A percentile compares a stretch with the other conserved stretches of the same genome.
Conservation (phyloP, 306 rosid species). For the Trifolium fragiferum region DNA sequence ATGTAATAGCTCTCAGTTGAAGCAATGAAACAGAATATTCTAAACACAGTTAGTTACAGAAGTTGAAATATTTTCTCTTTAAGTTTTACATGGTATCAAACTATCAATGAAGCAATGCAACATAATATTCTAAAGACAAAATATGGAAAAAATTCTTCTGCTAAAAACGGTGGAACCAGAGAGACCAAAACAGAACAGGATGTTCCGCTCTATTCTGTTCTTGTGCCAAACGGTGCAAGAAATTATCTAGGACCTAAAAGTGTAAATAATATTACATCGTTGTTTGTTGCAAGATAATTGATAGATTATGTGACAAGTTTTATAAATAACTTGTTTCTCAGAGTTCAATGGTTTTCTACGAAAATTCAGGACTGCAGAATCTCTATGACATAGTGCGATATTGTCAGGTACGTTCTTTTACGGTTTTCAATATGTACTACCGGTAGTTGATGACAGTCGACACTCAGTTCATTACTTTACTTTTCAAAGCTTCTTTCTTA, state of each 20-base stretch:
- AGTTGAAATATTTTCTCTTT: too few species aligned
- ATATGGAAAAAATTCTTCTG: background rate
- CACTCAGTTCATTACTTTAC: slow-evolving; percentile 16
- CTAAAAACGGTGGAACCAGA: slow-evolving; percentile 4
- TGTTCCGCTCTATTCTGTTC: slow-evolving; percentile 13
- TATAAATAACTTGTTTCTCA: slow-evolving; percentile 51
- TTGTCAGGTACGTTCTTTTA: slow-evolving; percentile 68
- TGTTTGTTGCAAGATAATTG: slow-evolving; percentile 35
- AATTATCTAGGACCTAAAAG: slow-evolving; percentile 5
- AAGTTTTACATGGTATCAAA: too few species aligned
- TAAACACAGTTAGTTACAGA: too few species aligned
- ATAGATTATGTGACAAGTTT: slow-evolving; percentile 31
- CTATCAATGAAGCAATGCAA: too few species aligned
- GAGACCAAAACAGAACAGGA: background rate
- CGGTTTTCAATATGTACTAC: slow-evolving; percentile 24
- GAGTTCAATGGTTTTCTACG: slow-evolving; percentile 98
- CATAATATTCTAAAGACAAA: background rate
- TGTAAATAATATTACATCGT: slow-evolving; percentile 33
- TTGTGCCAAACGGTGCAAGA: slow-evolving; percentile 2
- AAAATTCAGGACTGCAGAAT: slow-evolving; percentile 87
- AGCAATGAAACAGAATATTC: too few species aligned
- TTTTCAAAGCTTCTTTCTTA: slow-evolving; percentile 20
- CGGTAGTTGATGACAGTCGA: slow-evolving; percentile 20
- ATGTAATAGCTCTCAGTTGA: too few species aligned
- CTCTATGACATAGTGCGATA: slow-evolving; percentile 90